Conservation (phyloP, 371 early-diverging fungal species). For the Catenaria anguillulae region DNA sequence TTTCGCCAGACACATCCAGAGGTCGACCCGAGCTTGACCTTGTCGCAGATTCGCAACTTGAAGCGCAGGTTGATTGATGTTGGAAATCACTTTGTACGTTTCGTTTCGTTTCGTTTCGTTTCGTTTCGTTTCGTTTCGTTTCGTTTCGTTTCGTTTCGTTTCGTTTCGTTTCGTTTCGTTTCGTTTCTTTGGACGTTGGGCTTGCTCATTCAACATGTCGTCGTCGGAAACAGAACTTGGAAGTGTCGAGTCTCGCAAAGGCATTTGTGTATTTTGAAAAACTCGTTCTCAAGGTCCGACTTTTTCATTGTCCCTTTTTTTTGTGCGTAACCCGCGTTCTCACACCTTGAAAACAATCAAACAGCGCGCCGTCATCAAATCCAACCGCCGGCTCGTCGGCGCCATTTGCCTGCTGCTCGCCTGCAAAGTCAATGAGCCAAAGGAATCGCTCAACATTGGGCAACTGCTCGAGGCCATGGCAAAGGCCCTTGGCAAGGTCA, state of each 20-base stretch:
- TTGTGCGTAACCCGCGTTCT: too few species aligned
- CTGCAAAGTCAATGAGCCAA: constrained; percentile 72
- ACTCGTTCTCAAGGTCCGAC: constrained; percentile 48
- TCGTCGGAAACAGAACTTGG: constrained; percentile 41
- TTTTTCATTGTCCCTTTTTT: too few species aligned
- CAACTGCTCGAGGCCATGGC: constrained; percentile 34
- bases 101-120: not conserved
- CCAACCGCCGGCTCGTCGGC: constrained; percentile 15
- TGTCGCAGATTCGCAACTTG: constrained; percentile 60
- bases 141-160: too few species aligned
- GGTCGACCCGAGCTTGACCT: constrained; percentile 50
- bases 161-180: too few species aligned
- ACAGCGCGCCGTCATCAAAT: constrained; percentile 19
- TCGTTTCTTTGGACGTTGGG: too few species aligned
- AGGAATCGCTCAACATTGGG: constrained; percentile 31
- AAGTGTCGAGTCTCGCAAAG: constrained; percentile 75
- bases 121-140: too few species aligned
- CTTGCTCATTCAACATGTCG: too few species aligned
- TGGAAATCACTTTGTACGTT: constrained; percentile 6
- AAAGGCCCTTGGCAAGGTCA: constrained; percentile 51
- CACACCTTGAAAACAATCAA: too few species aligned
- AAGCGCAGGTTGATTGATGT: constrained; percentile 47
- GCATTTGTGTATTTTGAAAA: constrained; percentile 89
- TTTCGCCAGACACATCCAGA: constrained; percentile 59
- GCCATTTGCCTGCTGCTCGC: constrained; percentile 36